Evolutionary conservation across 768 basidiomycete genomes (phyloP), one percentile per base, ranked within the genome.

Genomic region (Termitomyces sp.): DNA sequence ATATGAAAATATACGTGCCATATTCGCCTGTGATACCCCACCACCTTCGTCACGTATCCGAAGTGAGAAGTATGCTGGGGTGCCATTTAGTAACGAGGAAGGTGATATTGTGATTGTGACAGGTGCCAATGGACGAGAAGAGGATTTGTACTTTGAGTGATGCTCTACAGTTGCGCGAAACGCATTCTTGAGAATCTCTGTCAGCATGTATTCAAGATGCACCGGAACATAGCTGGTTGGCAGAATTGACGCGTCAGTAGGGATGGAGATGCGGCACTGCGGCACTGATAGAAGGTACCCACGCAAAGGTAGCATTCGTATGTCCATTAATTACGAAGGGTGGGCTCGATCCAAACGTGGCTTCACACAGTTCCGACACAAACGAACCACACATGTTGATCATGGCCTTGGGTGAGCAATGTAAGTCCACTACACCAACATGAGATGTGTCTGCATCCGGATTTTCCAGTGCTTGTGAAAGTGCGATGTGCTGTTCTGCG

Each of bases 141-240:
- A 68, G 10, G 73, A 63, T 32, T 73, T 75, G 19, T 69, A 69
- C 50, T 78, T 80, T 56, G 74, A 70, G 56, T 92, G 83, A 56
- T 84, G 82, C 65, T 95, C 93, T 25, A 92, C 86, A 2, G 90
- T 93, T 8, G 93, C 93, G 32, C 93, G 86, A 72, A 92, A 95
- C 0, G 92, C 83, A 66, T 95, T 95, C 72, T 95, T 95, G 40
- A 95, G 78, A 40, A 95, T 83, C 69, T 95, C 93, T 2, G 93
- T 95, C 53, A 94, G 74, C 63, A 94, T 90, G 68, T 95, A 95
- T 69, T 95, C 93, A 35, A 95, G 79, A 68, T 95, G 94, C 1
- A 92, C 89, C 3, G 94, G 92, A 38, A 95, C 84, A 65, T 92
- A 93, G 25, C 92, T 62, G 27, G 38, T 50, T 10, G 34, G 17